Percentiles rank a stretch among this genome's conserved stretches.
These are phyloP conservation scores for Exserohilum turcica DNA, from an alignment of 2,329 filamentous ascomycete genomes.

Conservation along the genomic window DNA sequence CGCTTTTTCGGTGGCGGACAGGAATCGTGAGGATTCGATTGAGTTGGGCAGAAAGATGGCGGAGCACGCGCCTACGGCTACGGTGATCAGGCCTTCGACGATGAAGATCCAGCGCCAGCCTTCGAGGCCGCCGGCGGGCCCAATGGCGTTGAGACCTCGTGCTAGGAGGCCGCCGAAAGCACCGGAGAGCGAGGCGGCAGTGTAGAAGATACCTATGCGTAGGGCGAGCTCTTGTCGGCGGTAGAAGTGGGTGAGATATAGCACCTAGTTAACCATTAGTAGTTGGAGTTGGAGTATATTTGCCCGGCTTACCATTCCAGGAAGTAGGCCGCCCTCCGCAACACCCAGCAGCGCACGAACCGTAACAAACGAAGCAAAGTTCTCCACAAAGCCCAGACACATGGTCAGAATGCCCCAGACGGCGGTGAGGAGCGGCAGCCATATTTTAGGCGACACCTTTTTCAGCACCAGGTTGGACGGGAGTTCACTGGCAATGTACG, in stretches of 20 bases:
- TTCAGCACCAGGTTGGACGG: conserved; percentile 69
- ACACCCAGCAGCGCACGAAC: conserved; percentile 66
- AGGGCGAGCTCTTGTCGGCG: conserved; percentile 64
- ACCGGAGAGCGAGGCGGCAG: conserved; percentile 67
- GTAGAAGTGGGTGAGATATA: conserved; percentile 69
- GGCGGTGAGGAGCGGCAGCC: conserved; percentile 63
- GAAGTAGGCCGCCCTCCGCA: conserved; percentile 68
- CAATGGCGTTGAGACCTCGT: conserved; percentile 65
- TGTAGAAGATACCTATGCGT: conserved; percentile 71
- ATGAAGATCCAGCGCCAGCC: conserved; percentile 69
- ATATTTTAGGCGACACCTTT: conserved; percentile 63
- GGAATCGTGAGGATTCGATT: conserved; percentile 59
- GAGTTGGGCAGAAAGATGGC: conserved; percentile 63
- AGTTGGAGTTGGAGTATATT: background rate
- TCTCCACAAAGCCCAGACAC: conserved; percentile 61
- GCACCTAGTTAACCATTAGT: conserved; percentile 23
- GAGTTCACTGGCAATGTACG: conserved; percentile 67
- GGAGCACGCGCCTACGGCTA: conserved; percentile 58
- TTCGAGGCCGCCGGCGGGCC: conserved; percentile 57
- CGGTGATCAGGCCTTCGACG: conserved; percentile 62
- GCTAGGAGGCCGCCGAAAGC: conserved; percentile 69
- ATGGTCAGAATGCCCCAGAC: conserved; percentile 65
- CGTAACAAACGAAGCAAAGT: conserved; percentile 63
- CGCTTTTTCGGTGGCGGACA: conserved; percentile 59
- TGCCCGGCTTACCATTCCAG: conserved; percentile 61